Evolutionary conservation across 257 asterid species (phyloP), one percentile per base, ranked within the genome.

Genomic region (Ajuga chamaepitys): DNA sequence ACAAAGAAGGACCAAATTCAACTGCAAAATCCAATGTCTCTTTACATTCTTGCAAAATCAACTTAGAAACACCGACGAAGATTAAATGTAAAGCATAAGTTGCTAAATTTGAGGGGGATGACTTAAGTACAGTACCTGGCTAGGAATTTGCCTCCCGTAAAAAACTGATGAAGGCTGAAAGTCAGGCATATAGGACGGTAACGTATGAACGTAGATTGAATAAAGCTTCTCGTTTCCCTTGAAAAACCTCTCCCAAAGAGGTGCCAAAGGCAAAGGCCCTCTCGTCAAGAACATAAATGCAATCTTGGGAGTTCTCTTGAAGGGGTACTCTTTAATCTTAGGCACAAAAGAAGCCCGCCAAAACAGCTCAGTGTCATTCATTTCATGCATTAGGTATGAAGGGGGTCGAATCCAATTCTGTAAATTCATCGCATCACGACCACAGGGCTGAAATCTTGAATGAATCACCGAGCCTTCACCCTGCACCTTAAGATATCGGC

Each of bases 201-300:
- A 75, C 1, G 96, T 78, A 65, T 91, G 96, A 42, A 91, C 40
- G 28, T 91, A 88, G 67, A 86, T 84, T 2, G 98, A 86, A 70
- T 74, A 88, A 70, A 80, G 84, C 81, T 77, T 76, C 80, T 88
- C 92, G 64, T 85, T 77, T 58, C 96, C 98, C 47, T 71, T 77
- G 28, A 91, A 77, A 71, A 86, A 91, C 67, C 65, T 85, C 79
- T 91, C 95, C 98, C 98, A 92, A 67, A 92, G 80, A 18, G 95
- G 95, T 5, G 95, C 88, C 68, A 92, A 24, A 21, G 95, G 95
- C 84, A 92, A 67, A 65, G 88, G 88, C 40, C 98, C 98, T 77
- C 93, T 82, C 0, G 96, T 74, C 88, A 92, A 83, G 89, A 88
- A 92, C 97, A 92, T 92, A 80, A 92, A 92, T 2, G 95, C 97